Base-by-base conservation (phyloP, 2,329 filamentous ascomycete genomes). In the Dothiorella sarmentorum region DNA sequence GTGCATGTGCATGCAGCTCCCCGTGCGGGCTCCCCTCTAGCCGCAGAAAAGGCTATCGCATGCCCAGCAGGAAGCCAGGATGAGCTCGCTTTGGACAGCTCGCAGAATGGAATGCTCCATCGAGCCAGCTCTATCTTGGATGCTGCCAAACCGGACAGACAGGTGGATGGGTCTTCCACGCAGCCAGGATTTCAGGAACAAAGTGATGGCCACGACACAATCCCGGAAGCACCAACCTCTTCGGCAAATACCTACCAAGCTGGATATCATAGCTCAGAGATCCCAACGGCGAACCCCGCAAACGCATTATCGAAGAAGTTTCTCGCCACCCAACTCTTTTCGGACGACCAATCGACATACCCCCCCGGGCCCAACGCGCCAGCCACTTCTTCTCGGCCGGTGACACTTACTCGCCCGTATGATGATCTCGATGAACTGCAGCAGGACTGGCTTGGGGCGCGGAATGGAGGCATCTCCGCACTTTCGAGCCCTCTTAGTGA, bases 361-460 rank as follows among this genome's bases (percentile, higher is more conserved):
- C 40, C 49, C 9, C 22, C 35, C 7, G 49, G n/a, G 4, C 24
- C 10, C 11, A 22, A 11, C 3, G 11, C 7, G 9, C 49, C 18
- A 29, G 4, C n/a, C 9, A 20, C 6, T 5, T 27, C 24, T 27
- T 27, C 11, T 15, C 27, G 49, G 20, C 33, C 33, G 4, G 35
- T 37, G 7, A 53, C 52, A 3, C 38, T 29, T 3, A 40, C n/a
- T 38, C 9, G 18, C 22, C 29, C 27, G 26, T 31, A 52, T 3
- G 27, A 51, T 24, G 58, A 51, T 26, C 17, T 56, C 2, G 51
- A 60, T 22, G 58, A 60, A 22, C 22, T 60, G 51, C 58, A 60
- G 37, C 27, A 49, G 13, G 51, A 43, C 24, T 57, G 55, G 55
- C 42, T 20, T 5, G 6, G 4, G 4, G 31, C 13, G 7, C 29